Evolutionary conservation across 257 asterid species (phyloP).

Genomic region (Solanum gracilifrons): DNA sequence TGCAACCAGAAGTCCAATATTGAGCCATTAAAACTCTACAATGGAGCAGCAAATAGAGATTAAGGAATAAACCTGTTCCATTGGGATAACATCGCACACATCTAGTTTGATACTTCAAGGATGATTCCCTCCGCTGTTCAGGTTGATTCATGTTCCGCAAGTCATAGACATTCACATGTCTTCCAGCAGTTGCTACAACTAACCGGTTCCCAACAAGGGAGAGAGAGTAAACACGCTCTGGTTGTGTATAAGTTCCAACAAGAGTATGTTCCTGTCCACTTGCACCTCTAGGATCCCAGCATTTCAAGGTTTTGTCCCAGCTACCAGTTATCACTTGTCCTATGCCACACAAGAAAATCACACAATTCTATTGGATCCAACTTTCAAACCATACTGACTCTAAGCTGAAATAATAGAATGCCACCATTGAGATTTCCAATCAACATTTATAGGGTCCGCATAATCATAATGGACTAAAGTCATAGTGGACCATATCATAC

Average conservation of each 20-base stretch:
- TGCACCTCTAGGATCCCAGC: conserved; percentile 99
- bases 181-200: conserved; percentile 96
- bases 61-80: conserved; percentile 58
- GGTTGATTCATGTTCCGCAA: conserved; percentile 93
- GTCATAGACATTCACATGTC: conserved; percentile 93
- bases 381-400: background rate
- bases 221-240: conserved; percentile 95
- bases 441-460: background rate
- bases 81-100: conserved; percentile 88
- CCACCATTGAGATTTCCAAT: background rate
- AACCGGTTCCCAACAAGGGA: conserved; percentile 79
- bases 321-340: conserved; percentile 99
- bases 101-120: conserved; percentile 91
- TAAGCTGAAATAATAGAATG: background rate
- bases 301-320: conserved; percentile 93
- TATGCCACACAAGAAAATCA: conserved; percentile 7
- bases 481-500: background rate
- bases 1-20: background rate
- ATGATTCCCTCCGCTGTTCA: conserved; percentile 88
- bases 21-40: background rate
- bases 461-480: background rate
- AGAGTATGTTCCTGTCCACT: conserved; percentile 86
- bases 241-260: conserved; percentile 76
- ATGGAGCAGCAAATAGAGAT: conserved; percentile 3
- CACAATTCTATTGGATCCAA: background rate